These are phyloP conservation scores for Austroboletus rostrupii DNA, from an alignment of 1,284 basidiomycete genomes.

Conservation along the genomic window DNA sequence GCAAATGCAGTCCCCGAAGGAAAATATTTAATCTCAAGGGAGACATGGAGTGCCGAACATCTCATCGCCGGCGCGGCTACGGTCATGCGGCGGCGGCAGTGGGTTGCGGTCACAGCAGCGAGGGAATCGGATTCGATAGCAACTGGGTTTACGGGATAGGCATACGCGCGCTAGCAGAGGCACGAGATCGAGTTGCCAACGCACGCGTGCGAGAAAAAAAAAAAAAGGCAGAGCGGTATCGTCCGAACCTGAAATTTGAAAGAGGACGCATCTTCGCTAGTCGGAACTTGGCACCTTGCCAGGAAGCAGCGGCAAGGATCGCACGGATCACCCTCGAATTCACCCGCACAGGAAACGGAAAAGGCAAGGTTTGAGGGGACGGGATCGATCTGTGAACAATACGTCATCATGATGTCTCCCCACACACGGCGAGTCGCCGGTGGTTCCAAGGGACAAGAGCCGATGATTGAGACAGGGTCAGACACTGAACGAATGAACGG, in stretches of 20 bases:
- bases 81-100: conserved; percentile 17
- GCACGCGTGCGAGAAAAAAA: conserved; percentile 15
- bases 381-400: conserved; percentile 10
- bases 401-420: conserved; percentile 21
- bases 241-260: conserved; percentile 17
- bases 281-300: conserved; percentile 13
- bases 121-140: conserved; percentile 18
- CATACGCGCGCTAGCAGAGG: conserved; percentile 10
- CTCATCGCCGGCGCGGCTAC: conserved; percentile 10
- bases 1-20: conserved; percentile 10
- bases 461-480: conserved; percentile 17
- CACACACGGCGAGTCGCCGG: conserved; percentile 20
- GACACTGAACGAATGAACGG: neutral
- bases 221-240: conserved; percentile 14
- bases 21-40: conserved; percentile 19
- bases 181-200: conserved; percentile 11
- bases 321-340: conserved; percentile 11
- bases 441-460: conserved; percentile 9
- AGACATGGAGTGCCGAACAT: conserved; percentile 5
- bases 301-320: neutral
- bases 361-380: conserved; percentile 10
- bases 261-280: conserved; percentile 6
- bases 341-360: conserved; percentile 4
- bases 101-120: conserved; percentile 15
- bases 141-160: conserved; percentile 19